These are phyloP conservation scores for Paspalum notatum DNA, from an alignment of 176 grass and related monocot genomes.

Conservation along the genomic window DNA sequence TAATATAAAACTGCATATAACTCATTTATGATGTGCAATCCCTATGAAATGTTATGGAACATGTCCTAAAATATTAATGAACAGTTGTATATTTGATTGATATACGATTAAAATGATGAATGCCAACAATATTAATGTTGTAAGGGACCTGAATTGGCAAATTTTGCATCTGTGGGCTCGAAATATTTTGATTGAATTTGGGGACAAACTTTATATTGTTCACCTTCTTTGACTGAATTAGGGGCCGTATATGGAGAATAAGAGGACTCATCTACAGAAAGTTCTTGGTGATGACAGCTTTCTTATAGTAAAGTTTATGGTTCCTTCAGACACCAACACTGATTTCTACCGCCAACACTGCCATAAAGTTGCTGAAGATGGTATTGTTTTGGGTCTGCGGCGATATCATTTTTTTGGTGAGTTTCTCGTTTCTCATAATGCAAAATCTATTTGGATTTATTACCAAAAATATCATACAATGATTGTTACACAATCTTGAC, in stretches of 20 bases:
- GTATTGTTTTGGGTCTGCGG: constrained; percentile 58
- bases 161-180: background rate
- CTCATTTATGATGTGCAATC: constrained; percentile 2
- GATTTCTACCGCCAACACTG: constrained; percentile 43
- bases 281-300: constrained; percentile 76
- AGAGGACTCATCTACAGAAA: constrained; percentile 62
- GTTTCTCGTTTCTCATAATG: background rate
- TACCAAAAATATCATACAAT: background rate
- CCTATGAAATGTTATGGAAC: constrained; percentile 16
- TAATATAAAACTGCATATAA: constrained; percentile 11
- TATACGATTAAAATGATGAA: background rate
- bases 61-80: constrained; percentile 13
- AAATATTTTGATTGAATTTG: constrained; percentile 16
- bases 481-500: background rate
- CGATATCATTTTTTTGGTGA: constrained; percentile 54
- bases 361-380: constrained; percentile 52
- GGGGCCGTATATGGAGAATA: constrained; percentile 70
- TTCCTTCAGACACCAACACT: background rate
- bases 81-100: background rate
- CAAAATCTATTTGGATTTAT: constrained; percentile 13
- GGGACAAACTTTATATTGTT: background rate
- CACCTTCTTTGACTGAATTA: constrained; percentile 42
- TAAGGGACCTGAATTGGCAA: constrained; percentile 13
- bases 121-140: background rate
- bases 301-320: constrained; percentile 66